Evolutionary conservation across 1,284 basidiomycete species (phyloP).

Genomic region (Ceratobasidium papillatum): DNA sequence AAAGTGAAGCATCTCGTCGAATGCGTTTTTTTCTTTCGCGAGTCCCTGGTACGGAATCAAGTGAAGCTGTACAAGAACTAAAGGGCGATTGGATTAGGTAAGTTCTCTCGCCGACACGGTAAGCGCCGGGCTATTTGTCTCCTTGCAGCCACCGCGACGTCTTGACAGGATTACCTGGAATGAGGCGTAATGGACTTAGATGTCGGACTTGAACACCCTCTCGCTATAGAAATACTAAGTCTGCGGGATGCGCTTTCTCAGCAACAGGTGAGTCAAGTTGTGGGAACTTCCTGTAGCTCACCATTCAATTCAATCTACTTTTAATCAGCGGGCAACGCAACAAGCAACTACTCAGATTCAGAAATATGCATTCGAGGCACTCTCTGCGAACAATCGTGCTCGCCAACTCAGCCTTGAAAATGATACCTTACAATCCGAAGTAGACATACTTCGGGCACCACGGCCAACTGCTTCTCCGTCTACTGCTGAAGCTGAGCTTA

Average conservation of each 20-base stretch:
- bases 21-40: too few species aligned
- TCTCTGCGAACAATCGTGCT: slow-evolving; percentile 60
- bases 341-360: slow-evolving; percentile 70
- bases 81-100: background rate
- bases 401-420: slow-evolving; percentile 66
- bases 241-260: slow-evolving; percentile 30
- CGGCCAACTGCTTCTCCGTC: slow-evolving; percentile 56
- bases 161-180: slow-evolving; percentile 14
- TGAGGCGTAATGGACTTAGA: slow-evolving; percentile 30
- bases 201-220: slow-evolving; percentile 37
- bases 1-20: too few species aligned
- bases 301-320: background rate
- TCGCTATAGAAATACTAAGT: slow-evolving; percentile 35
- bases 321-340: slow-evolving; percentile 69
- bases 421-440: slow-evolving; percentile 61
- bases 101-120: background rate
- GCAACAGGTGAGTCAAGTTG: slow-evolving; percentile 10
- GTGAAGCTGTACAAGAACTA: background rate
- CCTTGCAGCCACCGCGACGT: background rate
- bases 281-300: background rate
- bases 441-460: slow-evolving; percentile 60
- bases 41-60: background rate
- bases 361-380: slow-evolving; percentile 63
- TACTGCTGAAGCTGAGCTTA: slow-evolving; percentile 66
- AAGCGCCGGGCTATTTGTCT: background rate